Conservation (phyloP, 352 stramenopile genomes). For the Phytophthora meadii region DNA sequence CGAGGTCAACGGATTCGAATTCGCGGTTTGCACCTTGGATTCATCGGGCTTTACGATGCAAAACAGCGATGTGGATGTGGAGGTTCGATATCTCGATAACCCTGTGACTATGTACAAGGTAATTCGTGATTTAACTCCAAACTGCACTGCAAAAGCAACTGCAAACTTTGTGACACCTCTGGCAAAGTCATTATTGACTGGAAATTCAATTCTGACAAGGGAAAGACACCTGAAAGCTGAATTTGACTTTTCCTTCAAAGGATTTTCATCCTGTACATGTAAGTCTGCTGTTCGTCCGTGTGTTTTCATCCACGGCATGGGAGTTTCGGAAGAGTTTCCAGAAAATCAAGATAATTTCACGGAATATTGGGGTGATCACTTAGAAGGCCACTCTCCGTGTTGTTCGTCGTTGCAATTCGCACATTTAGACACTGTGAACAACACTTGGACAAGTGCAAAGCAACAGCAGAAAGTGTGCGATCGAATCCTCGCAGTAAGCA, state of each 20-base stretch:
- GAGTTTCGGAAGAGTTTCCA: conserved; percentile 9
- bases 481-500: conserved; percentile 22
- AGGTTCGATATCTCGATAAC: conserved; percentile 2
- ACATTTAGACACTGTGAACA: conserved; percentile 50
- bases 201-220: background rate
- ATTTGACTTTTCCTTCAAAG: conserved; percentile 12
- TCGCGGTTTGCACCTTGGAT: conserved; percentile 7
- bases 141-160: background rate
- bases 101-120: background rate
- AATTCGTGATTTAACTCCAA: background rate
- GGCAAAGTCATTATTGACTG: conserved; percentile 4
- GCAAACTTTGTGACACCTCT: background rate
- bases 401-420: conserved; percentile 41
- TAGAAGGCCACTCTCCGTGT: conserved; percentile 16
- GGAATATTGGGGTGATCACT: conserved; percentile 18
- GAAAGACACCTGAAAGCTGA: conserved; percentile 7
- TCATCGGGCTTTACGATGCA: conserved; percentile 9
- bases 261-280: conserved; percentile 9
- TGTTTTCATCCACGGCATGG: conserved; percentile 25
- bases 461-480: conserved; percentile 46
- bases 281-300: conserved; percentile 18
- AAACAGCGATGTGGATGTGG: conserved; percentile 10
- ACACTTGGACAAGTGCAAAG: conserved; percentile 42
- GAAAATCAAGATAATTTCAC: conserved; percentile 15
- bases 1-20: conserved; percentile 11